phyloP scores from a whole-genome alignment of 768 basidiomycete genomes.

The Pleurotus platypus region DNA sequence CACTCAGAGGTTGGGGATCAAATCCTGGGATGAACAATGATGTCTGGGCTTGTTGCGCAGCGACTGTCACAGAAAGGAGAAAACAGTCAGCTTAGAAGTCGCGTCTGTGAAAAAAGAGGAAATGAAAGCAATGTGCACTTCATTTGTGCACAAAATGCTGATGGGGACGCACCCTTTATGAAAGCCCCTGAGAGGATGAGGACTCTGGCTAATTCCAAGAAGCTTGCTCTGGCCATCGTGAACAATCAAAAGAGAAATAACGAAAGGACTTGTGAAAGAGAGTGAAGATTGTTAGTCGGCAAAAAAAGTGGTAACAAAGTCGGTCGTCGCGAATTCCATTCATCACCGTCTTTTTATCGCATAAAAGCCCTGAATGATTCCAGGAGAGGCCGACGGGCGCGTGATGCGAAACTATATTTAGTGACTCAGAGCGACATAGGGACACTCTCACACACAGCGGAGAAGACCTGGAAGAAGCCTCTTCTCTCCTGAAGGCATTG shows the following conservation, averaged over 20 bases:
- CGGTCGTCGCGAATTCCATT: background rate
- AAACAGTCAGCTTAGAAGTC: slow-evolving; percentile 4
- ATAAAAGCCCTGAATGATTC: too few species aligned
- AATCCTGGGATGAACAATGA: slow-evolving; percentile 45
- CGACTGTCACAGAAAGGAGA: slow-evolving; percentile 11
- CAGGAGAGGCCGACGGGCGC: too few species aligned
- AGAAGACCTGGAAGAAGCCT: too few species aligned
- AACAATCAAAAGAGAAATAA: background rate
- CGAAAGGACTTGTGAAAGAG: background rate
- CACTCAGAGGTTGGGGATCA: slow-evolving; percentile 40
- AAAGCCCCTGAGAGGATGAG: background rate
- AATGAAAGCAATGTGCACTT: slow-evolving; percentile 5
- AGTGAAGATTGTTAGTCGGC: background rate
- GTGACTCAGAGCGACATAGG: too few species aligned
- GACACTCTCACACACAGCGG: too few species aligned
- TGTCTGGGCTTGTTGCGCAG: slow-evolving; percentile 23
- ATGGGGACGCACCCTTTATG: slow-evolving; percentile 3
- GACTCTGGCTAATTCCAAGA: background rate
- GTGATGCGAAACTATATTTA: too few species aligned
- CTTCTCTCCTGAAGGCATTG: too few species aligned
- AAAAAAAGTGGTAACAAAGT: background rate
- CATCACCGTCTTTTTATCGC: too few species aligned
- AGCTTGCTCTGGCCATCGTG: background rate
- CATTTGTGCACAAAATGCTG: background rate
- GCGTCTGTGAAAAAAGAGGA: slow-evolving; percentile 5